Evolutionary conservation across 805 yeast genomes (phyloP).

Genomic region (Candida rishiriensis): DNA sequence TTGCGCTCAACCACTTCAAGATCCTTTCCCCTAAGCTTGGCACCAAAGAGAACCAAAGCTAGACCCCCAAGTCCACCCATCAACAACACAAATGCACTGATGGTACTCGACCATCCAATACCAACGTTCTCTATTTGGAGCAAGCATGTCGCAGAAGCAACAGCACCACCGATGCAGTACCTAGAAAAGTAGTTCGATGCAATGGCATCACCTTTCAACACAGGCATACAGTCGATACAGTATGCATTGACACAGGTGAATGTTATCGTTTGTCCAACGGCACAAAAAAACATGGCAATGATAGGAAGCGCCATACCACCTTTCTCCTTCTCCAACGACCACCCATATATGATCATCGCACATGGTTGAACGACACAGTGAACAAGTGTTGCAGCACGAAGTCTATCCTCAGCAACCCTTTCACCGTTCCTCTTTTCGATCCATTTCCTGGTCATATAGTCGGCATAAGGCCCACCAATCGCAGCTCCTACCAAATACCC

Average conservation of each 20-base stretch:
- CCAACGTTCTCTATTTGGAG: constrained; percentile 45
- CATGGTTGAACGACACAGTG: constrained; percentile 43
- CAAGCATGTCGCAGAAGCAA: constrained; percentile 47
- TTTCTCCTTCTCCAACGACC: constrained; percentile 42
- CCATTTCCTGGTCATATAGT: constrained; percentile 40
- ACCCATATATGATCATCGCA: constrained; percentile 46
- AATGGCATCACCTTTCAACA: constrained; percentile 50
- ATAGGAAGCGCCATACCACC: constrained; percentile 57
- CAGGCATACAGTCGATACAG: constrained; percentile 55
- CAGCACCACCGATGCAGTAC: constrained; percentile 43
- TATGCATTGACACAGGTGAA: constrained; percentile 54
- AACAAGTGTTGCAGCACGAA: constrained; percentile 36
- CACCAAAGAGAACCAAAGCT: constrained; percentile 37
- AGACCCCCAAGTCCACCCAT: constrained; percentile 33
- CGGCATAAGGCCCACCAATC: constrained; percentile 52
- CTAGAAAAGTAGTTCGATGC: constrained; percentile 50
- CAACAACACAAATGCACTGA: constrained; percentile 41
- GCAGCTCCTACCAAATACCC: constrained; percentile 49
- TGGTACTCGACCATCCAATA: constrained; percentile 53
- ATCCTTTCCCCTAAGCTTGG: constrained; percentile 27
- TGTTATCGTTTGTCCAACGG: constrained; percentile 45
- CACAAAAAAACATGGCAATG: constrained; percentile 43
- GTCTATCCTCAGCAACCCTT: constrained; percentile 50
- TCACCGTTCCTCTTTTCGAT: constrained; percentile 36
- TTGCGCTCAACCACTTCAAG: constrained; percentile 1